These are phyloP conservation scores for Batkoa obscura DNA, from an alignment of 371 early-diverging fungal species.

Conservation along the genomic window DNA sequence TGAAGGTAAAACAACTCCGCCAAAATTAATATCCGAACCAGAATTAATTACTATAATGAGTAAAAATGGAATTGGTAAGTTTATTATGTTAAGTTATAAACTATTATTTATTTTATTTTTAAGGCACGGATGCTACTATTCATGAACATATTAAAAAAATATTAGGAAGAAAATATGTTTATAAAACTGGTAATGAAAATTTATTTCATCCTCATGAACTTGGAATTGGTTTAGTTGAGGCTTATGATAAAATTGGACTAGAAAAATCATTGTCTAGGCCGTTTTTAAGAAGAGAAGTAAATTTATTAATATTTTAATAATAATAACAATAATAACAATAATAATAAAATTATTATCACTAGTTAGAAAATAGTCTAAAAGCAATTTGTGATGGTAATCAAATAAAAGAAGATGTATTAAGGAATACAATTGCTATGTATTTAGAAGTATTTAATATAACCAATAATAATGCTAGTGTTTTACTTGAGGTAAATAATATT, in stretches of 20 bases:
- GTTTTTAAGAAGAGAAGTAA: slow-evolving; percentile 52
- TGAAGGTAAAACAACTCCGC: slow-evolving; percentile 58
- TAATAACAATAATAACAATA: not conserved
- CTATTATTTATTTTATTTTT: not conserved
- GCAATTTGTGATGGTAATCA: slow-evolving; percentile 36
- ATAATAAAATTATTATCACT: no score
- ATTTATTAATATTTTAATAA: not conserved
- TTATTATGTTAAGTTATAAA: not conserved
- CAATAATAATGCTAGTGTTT: slow-evolving; percentile 15
- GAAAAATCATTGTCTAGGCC: slow-evolving; percentile 73
- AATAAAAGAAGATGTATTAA: slow-evolving; percentile 26
- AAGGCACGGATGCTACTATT: slow-evolving; percentile 99
- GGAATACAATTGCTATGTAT: slow-evolving; percentile 30
- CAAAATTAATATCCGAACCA: slow-evolving; percentile 71
- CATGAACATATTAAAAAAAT: slow-evolving; percentile 98
- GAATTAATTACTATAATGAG: slow-evolving; percentile 96
- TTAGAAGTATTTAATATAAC: slow-evolving; percentile 30
- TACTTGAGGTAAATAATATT: slow-evolving; percentile 17
- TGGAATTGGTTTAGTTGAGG: slow-evolving; percentile 83
- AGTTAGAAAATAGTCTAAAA: slow-evolving; percentile 49
- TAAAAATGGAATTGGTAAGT: slow-evolving; percentile 83
- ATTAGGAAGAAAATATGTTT: slow-evolving; percentile 74
- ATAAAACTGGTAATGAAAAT: slow-evolving; percentile 28
- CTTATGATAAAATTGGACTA: slow-evolving; percentile 75
- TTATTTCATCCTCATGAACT: slow-evolving; percentile 67